Evolutionary conservation across 352 stramenopile genomes (phyloP).

Genomic region (Nothophytophthora sp.): DNA sequence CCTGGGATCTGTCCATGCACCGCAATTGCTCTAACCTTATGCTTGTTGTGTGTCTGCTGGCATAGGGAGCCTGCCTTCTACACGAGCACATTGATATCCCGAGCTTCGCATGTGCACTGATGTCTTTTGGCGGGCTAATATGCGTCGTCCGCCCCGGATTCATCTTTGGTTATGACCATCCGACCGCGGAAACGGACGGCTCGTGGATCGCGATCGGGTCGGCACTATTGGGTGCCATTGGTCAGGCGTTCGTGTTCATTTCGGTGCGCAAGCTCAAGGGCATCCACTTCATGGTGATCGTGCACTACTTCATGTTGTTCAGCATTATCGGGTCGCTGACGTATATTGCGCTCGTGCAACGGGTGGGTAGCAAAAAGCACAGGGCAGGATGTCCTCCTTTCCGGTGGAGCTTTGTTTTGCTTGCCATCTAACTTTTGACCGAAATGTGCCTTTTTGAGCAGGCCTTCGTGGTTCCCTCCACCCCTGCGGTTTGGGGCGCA

Average conservation of each 20-base stretch:
- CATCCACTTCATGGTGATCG: conserved; percentile 59
- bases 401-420: no score
- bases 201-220: conserved; percentile 54
- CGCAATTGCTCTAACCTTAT: no score
- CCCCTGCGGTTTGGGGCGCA: conserved; percentile 37
- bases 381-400: no score
- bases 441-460: conserved; percentile 11
- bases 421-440: conserved; percentile 11
- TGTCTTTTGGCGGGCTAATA: conserved; percentile 49
- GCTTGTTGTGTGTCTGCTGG: neutral
- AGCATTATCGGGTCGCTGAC: conserved; percentile 46
- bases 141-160: conserved; percentile 54
- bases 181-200: conserved; percentile 36
- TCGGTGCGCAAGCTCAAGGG: conserved; percentile 62
- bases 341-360: conserved; percentile 59
- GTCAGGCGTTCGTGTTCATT: conserved; percentile 74
- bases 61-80: conserved; percentile 42
- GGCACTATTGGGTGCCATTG: conserved; percentile 56
- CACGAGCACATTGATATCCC: conserved; percentile 44
- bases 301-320: conserved; percentile 84
- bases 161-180: conserved; percentile 53
- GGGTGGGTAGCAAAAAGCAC: conserved; percentile 33
- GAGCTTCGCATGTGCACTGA: conserved; percentile 39
- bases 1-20: no score
- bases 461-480: conserved; percentile 49